phyloP scores from a whole-genome alignment of 2,329 filamentous ascomycete genomes.

The Aspergillus sp. region DNA sequence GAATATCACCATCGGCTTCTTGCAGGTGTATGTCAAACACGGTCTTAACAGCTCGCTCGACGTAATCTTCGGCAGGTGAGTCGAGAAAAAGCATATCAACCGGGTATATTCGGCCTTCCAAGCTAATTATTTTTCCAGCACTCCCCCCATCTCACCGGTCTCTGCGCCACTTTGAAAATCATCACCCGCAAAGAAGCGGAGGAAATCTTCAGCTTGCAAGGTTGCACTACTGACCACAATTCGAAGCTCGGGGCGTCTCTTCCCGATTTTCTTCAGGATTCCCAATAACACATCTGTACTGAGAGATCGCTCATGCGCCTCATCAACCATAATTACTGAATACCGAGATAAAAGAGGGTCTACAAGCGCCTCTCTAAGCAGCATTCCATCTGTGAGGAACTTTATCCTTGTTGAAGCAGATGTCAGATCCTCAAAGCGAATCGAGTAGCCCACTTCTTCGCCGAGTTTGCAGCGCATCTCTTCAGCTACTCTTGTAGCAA shows the following conservation, averaged over 20 bases:
- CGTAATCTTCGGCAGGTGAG: slow-evolving; percentile 75
- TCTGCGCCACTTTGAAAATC: slow-evolving; percentile 32
- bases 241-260: slow-evolving; percentile 72
- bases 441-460: slow-evolving; percentile 89
- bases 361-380: slow-evolving; percentile 86
- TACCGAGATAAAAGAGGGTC: slow-evolving; percentile 89
- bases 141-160: slow-evolving; percentile 32
- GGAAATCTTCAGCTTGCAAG: slow-evolving; percentile 79
- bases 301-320: slow-evolving; percentile 89
- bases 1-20: slow-evolving; percentile 77
- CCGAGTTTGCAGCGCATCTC: slow-evolving; percentile 82
- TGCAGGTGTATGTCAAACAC: slow-evolving; percentile 82
- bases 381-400: slow-evolving; percentile 87
- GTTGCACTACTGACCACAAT: slow-evolving; percentile 93
- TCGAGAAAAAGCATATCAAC: slow-evolving; percentile 82
- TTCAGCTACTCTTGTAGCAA: slow-evolving; percentile 82
- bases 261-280: slow-evolving; percentile 83
- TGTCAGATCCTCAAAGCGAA: slow-evolving; percentile 85
- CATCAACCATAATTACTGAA: slow-evolving; percentile 95
- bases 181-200: slow-evolving; percentile 66
- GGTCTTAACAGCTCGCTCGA: slow-evolving; percentile 75
- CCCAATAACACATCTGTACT: slow-evolving; percentile 89
- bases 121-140: slow-evolving; percentile 66
- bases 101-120: slow-evolving; percentile 83
- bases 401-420: slow-evolving; percentile 84